Base-by-base conservation (phyloP, 1,284 basidiomycete species). In the Mycosarcoma maydis region DNA sequence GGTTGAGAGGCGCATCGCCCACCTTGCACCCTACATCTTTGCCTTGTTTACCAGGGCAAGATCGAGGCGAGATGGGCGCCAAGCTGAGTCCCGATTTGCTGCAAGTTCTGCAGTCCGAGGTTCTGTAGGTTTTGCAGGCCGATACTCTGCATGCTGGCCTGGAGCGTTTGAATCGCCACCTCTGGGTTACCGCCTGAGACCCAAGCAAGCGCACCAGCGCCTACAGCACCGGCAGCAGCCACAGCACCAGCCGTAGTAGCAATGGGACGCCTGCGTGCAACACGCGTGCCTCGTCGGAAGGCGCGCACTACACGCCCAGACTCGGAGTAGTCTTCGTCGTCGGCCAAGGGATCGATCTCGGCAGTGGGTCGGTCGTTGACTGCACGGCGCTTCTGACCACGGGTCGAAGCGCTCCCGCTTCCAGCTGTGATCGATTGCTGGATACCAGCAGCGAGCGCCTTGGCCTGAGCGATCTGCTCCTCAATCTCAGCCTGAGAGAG, bases 151-250 rank as follows among this genome's bases (percentile, higher is more conserved):
- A 76, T 49, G 52, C 71, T 76, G 36, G 55, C 54, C 64, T 74
- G 72, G 27, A 76, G 64, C 22, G 69, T 70, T 57, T 76, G 72
- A 29, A 76, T 44, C 9, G 74, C 72, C 24, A 67, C 39, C 27
- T 71, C 53, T 16, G 70, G 58, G 53, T 76, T 57, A 27, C 68
- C 72, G 24, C 77, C 77, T n/a, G 77, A 58, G 49, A 77, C 67
- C 70, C 65, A 76, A n/a, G 77, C 77, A 20, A 75, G 55, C 4
- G 77, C 74, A 46, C 75, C 77, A 6, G 72, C 72, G 32, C 77
- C 78, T 1, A 77, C 59, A 6, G 79, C 79, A 27, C 75, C 76
- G 1, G 71, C 78, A 24, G 76, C 73, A 3, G 76, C 71, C 8
- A 80, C 49, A 14, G 73, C 74, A 45, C 80, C 71, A 4, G 76